Base-by-base conservation (phyloP, 148 eudicot genomes). In the Rheum nobile region DNA sequence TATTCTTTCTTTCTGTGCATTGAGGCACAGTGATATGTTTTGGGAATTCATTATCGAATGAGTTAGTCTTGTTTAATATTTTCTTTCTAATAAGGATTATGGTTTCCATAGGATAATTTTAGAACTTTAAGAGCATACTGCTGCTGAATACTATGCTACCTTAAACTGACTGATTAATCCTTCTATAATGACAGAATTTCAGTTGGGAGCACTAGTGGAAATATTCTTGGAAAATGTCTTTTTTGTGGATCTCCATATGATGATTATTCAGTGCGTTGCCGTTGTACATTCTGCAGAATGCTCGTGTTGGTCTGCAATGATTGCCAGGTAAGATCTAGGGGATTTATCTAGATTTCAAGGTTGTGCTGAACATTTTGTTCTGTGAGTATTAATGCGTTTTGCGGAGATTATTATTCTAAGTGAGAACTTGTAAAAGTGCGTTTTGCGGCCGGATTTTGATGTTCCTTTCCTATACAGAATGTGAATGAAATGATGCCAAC, bases 261-360 rank as follows among this genome's bases (percentile, higher is more conserved):
- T 79, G 98, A 94, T 79, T 94, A 94, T 71, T 85, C 96, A 57
- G 83, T 96, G 67, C 88, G 98, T 52, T 83, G 80, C 76, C 90
- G 98, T 77, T 94, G 98, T 83, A 79, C 72, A 54, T 83, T 82
- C 84, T 94, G 98, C 77, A 88, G 98, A 74, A 94, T 94, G 98
- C 98, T 94, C 78, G 97, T 94, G 75, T 85, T 94, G 78, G 83
- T 94, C 76, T 94, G 98, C 79, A 76, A 87, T 57, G 77, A 77
- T 77, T 93, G 98, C 72, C 89, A 78, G 91, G 98, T 93, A 80
- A 74, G 78, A 47, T 24, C 59, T 39, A 31, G 43, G 76, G 4
- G 3, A 59, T 74, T 31, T 3, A 50, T 31, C 41, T 57, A n/a
- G 55, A 48, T 8, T 32, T 35, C 31, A 28, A 21, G 32, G 17